Percentiles rank a stretch among this genome's conserved stretches.
These are phyloP conservation scores for Yueomyces sinensis DNA, from an alignment of 805 yeast genomes.

Conservation along the genomic window DNA sequence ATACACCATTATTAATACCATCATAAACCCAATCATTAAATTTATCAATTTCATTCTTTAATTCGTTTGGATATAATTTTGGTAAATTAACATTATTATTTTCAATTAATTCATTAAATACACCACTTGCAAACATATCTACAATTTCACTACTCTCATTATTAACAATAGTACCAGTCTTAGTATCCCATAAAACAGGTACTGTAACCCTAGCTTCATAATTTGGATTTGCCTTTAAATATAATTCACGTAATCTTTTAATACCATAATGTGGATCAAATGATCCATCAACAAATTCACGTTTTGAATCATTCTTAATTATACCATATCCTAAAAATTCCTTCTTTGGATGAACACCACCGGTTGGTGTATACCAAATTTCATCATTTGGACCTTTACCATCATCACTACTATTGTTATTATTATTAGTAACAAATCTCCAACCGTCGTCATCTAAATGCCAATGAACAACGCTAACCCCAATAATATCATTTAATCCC, in stretches of 20 bases:
- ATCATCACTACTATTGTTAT: constrained; percentile 2
- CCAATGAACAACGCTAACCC: constrained; percentile 81
- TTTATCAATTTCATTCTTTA: constrained; percentile 52
- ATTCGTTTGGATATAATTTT: constrained; percentile 30
- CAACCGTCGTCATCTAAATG: constrained; percentile 80
- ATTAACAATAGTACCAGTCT: constrained; percentile 70
- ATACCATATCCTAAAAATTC: constrained; percentile 2
- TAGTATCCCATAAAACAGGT: constrained; percentile 86
- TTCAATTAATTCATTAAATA: constrained; percentile 33
- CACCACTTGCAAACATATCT: constrained; percentile 67
- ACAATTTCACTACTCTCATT: constrained; percentile 87
- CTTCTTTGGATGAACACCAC: constrained; percentile 10
- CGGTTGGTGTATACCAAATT: constrained; percentile 5
- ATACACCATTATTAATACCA: constrained; percentile 83
- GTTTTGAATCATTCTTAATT: constrained; percentile 10
- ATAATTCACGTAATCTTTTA: constrained; percentile 53
- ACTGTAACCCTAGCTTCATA: constrained; percentile 82
- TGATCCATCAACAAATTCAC: constrained; percentile 26
- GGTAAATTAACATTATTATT: constrained; percentile 30
- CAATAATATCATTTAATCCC: constrained; percentile 50
- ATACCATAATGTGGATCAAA: constrained; percentile 49
- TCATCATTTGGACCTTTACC: constrained; percentile 2
- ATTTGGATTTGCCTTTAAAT: constrained; percentile 60
- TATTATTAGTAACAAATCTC: constrained; percentile 39
- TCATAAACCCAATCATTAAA: constrained; percentile 75